Evolutionary conservation across 1,139 yeast species (phyloP).

Genomic region (Debaryomyces singareniensis): DNA sequence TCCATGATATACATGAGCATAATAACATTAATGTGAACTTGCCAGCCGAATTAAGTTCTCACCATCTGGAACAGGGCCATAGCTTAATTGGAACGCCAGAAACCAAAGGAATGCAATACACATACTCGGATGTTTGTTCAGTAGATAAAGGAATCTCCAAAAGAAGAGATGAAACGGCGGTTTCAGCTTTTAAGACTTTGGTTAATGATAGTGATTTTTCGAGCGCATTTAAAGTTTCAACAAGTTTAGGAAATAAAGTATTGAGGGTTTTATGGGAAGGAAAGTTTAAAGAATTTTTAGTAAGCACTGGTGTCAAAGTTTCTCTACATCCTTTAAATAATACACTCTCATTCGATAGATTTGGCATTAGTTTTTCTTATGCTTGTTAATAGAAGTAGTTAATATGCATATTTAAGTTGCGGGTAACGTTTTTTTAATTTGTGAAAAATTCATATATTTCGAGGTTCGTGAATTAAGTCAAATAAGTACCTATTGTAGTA

Average conservation of each 20-base stretch:
- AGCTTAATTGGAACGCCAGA: background rate
- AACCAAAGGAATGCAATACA: background rate
- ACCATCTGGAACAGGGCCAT: background rate
- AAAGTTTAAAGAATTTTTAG: slow-evolving; percentile 67
- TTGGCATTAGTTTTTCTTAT: slow-evolving; percentile 38
- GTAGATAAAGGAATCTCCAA: background rate
- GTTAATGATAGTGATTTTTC: slow-evolving; percentile 52
- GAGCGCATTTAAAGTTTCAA: slow-evolving; percentile 69
- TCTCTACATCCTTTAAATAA: slow-evolving; percentile 21
- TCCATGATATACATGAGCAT: background rate
- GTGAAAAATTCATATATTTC: slow-evolving; percentile 2
- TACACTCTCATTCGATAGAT: slow-evolving; percentile 30
- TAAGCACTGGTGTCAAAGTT: slow-evolving; percentile 68
- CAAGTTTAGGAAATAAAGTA: slow-evolving; percentile 59
- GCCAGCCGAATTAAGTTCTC: background rate
- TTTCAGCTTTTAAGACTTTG: slow-evolving; percentile 47
- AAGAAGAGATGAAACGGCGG: slow-evolving; percentile 29
- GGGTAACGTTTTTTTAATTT: slow-evolving; percentile 4
- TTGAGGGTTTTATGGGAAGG: slow-evolving; percentile 84
- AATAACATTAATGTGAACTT: background rate
- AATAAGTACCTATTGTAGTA: slow-evolving; percentile 1
- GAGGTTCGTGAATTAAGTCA: background rate
- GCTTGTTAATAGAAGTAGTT: slow-evolving; percentile 16
- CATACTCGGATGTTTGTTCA: background rate
- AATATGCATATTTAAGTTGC: slow-evolving; percentile 3